Conservation (phyloP, 164 flowering plant genomes). For the Hamamelis virginiana region DNA sequence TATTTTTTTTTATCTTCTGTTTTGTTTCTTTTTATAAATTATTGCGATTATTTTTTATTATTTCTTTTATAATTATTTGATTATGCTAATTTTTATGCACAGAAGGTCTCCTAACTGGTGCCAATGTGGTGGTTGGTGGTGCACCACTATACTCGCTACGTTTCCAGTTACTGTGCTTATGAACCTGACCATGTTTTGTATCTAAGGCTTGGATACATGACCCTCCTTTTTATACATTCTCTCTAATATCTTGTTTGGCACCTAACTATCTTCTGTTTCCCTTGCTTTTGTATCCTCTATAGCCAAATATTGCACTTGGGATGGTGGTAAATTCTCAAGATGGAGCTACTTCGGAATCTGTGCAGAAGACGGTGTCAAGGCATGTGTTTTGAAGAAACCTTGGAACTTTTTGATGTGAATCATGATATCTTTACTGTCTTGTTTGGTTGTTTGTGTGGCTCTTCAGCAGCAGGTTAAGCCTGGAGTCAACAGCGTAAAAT, state of each 20-base stretch:
- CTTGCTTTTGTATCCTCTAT: neutral
- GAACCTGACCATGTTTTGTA: neutral
- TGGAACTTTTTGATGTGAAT: constrained; percentile 6
- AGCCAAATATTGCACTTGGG: constrained; percentile 29
- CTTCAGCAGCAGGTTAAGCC: constrained; percentile 23
- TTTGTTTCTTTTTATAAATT: neutral
- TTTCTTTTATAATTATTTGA: neutral
- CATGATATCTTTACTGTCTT: constrained; percentile 27
- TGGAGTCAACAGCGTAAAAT: constrained; percentile 18
- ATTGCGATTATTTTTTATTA: neutral
- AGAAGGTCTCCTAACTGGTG: constrained; percentile 23
- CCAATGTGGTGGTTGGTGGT: constrained; percentile 26
- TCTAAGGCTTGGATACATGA: constrained; percentile 13
- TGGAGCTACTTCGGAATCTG: constrained; percentile 29
- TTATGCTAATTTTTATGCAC: constrained; percentile 11
- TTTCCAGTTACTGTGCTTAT: constrained; percentile 23
- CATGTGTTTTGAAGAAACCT: constrained; percentile 24
- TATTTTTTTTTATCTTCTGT: neutral
- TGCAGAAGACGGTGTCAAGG: constrained; percentile 29
- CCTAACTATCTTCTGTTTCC: neutral
- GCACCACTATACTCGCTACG: constrained; percentile 26
- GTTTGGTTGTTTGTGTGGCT: constrained; percentile 17
- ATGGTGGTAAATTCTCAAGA: constrained; percentile 23
- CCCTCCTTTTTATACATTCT: neutral
- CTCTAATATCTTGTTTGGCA: neutral